phyloP scores from a whole-genome alignment of 495 filamentous ascomycete genomes.

The Tuber magnatum region DNA sequence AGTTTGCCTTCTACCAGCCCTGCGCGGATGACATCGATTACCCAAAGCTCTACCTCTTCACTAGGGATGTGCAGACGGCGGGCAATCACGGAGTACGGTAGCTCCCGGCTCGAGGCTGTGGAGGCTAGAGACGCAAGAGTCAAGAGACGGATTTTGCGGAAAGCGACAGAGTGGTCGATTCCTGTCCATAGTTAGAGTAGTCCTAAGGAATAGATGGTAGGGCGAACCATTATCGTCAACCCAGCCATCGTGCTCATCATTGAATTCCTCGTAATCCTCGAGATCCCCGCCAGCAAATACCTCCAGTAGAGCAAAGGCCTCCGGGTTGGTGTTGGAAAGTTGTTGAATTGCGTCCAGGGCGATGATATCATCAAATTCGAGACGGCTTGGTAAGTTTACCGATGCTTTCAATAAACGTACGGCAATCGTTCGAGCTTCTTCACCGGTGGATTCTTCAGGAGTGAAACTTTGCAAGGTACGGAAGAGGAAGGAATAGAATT shows the following conservation, averaged over 20 bases:
- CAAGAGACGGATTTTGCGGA: slow-evolving; percentile 87
- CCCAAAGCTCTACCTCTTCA: slow-evolving; percentile 92
- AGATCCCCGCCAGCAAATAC: slow-evolving; percentile 88
- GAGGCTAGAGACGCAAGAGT: slow-evolving; percentile 87
- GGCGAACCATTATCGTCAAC: slow-evolving; percentile 60
- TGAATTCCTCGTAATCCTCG: slow-evolving; percentile 92
- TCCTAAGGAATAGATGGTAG: background rate
- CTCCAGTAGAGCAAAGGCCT: slow-evolving; percentile 82
- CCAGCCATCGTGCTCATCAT: slow-evolving; percentile 71
- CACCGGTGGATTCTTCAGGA: slow-evolving; percentile 57
- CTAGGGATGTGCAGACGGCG: slow-evolving; percentile 69
- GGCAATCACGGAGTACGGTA: slow-evolving; percentile 76
- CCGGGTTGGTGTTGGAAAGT: slow-evolving; percentile 70
- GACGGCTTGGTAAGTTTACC: slow-evolving; percentile 65
- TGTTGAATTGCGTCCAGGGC: slow-evolving; percentile 77
- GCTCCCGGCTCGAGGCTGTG: slow-evolving; percentile 66
- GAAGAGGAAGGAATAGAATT: slow-evolving; percentile 74
- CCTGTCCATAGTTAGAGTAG: slow-evolving; percentile 20
- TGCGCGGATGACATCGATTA: slow-evolving; percentile 93
- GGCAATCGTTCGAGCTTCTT: slow-evolving; percentile 71
- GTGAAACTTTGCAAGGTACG: slow-evolving; percentile 78
- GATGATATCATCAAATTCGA: slow-evolving; percentile 91
- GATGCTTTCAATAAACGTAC: slow-evolving; percentile 77
- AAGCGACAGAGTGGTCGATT: slow-evolving; percentile 53
- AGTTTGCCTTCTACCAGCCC: slow-evolving; percentile 92